These are phyloP conservation scores for Calonectria hawksworthii DNA, from an alignment of 2,329 filamentous ascomycete species.

Conservation along the genomic window DNA sequence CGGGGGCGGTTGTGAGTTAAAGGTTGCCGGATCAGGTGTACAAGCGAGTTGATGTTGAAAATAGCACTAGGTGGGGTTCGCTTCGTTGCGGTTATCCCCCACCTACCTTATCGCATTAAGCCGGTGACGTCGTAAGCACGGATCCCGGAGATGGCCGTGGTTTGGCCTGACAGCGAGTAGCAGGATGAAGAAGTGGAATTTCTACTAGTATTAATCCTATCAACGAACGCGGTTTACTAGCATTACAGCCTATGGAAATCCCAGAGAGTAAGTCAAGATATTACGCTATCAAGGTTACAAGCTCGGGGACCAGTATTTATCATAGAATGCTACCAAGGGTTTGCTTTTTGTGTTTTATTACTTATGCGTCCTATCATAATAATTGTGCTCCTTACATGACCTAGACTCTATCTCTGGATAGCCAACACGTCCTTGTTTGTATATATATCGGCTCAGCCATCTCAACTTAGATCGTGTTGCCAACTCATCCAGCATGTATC, in stretches of 20 bases:
- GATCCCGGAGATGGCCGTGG: conserved; percentile 23
- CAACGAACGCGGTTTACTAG: not conserved
- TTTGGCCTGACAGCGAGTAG: not conserved
- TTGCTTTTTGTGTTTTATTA: not conserved
- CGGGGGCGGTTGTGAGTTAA: not conserved
- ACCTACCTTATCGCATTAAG: conserved; percentile 30
- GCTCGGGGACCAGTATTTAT: not conserved
- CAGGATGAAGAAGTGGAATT: not conserved
- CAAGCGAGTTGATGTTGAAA: conserved; percentile 24
- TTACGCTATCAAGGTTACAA: not conserved
- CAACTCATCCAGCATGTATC: not conserved
- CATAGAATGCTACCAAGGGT: too few species aligned
- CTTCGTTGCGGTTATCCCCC: conserved; percentile 39
- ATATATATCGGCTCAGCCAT: not conserved
- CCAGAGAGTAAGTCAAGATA: not conserved
- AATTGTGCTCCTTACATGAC: not conserved
- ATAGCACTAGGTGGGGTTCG: conserved; percentile 38
- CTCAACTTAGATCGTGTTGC: not conserved
- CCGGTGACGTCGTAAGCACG: conserved; percentile 26
- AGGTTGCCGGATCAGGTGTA: not conserved
- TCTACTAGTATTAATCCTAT: not conserved
- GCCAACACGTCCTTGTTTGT: not conserved
- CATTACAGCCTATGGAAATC: not conserved
- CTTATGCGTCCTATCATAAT: too few species aligned
- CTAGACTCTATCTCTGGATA: not conserved